Evolutionary conservation across 345 rosid genomes (phyloP).

Genomic region (Eucalyptus regnans): DNA sequence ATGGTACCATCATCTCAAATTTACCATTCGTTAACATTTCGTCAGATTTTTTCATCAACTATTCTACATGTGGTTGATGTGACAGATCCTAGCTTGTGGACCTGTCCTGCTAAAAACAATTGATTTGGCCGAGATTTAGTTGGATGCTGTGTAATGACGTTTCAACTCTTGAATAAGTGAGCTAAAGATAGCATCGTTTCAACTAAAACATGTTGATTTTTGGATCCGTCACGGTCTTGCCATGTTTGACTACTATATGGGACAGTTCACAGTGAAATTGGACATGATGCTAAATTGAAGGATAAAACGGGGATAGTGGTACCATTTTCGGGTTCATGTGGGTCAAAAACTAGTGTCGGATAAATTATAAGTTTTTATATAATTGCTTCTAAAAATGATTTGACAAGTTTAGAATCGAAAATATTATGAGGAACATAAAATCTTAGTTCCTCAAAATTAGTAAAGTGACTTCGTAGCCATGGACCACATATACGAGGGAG

Average conservation of each 20-base stretch:
- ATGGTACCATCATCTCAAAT: not conserved
- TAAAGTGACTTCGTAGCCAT: not conserved
- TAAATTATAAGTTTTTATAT: not conserved
- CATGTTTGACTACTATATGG: not conserved
- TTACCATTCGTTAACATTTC: not conserved
- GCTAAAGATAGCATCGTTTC: not conserved
- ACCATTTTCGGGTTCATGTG: not conserved
- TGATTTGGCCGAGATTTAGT: not conserved
- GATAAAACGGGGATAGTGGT: not conserved
- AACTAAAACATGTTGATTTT: not conserved
- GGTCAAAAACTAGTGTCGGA: not conserved
- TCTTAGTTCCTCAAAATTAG: not conserved
- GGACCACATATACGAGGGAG: not conserved
- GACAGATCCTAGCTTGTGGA: not conserved
- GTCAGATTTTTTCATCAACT: not conserved
- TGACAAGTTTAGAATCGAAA: not conserved
- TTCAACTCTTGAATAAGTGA: not conserved
- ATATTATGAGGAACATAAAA: not conserved
- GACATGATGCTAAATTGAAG: not conserved
- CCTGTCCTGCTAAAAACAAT: not conserved
- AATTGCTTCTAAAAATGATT: not conserved
- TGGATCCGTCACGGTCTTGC: not conserved
- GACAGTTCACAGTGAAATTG: not conserved
- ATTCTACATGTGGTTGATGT: not conserved
- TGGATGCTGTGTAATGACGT: not conserved